Evolutionary conservation across 805 yeast species (phyloP), one percentile per base, ranked within the genome.

Genomic region (Nakazawaea sp.): DNA sequence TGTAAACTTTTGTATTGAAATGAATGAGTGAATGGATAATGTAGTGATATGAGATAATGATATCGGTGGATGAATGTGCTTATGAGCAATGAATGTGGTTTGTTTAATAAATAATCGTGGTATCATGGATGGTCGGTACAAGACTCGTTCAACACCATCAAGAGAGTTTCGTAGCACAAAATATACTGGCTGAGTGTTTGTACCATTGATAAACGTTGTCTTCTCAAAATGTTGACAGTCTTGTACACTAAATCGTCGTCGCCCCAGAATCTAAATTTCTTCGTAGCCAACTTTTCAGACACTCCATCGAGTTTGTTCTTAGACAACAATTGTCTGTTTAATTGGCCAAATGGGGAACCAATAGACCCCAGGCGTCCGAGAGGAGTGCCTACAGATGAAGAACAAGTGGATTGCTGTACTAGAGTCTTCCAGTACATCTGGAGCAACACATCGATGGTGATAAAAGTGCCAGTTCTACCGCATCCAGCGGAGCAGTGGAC

Each of bases 191-290:
- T 76, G 42, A 84, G 66, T 49, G 77, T 81, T 53, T 85, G 95
- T 11, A 86, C 95, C 92, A 85, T 85, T 4, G 88, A 78, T 18
- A 85, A 66, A 45, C 95, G 60, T 55, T 84, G 92, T 43, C 74
- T 70, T 46, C 95, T 66, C 49, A 85, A 75, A 35, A 66, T 70
- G 46, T 79, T 75, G 10, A 85, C 80, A 3, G 76, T 70, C 45
- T 76, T 69, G 47, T 70, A 76, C 3, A 85, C 65, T 40, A 81
- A 61, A 55, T 83, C 92, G 17, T 60, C 57, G 5, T 52, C 48
- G 12, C 53, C 40, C 58, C 45, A 52, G 18, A 38, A 41, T 17
- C 34, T 19, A 12, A 33, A 32, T 8, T 20, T 38, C 43, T 45
- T 19, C n/a, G n/a, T n/a, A n/a, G n/a, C n/a, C 27, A 8, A 30